Conservation (phyloP, 176 grass and related monocot species). For the Zoysia pacifica region DNA sequence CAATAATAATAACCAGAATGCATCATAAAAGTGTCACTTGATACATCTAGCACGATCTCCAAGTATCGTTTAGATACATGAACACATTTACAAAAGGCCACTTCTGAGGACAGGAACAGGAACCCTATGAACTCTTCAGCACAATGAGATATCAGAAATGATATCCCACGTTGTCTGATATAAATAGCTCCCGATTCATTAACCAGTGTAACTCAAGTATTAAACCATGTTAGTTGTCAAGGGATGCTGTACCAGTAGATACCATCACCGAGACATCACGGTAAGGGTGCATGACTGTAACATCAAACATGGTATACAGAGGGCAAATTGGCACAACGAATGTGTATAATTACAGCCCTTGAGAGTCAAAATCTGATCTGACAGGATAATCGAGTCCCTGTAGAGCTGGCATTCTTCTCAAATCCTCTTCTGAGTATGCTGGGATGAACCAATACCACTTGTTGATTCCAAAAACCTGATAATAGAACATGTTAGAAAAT, state of each 20-base stretch:
- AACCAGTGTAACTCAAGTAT: neutral
- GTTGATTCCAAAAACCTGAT: slow-evolving; percentile 73
- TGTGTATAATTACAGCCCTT: slow-evolving; percentile 11
- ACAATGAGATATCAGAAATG: neutral
- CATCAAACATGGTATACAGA: neutral
- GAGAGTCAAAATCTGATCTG: slow-evolving; percentile 57
- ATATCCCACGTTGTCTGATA: neutral
- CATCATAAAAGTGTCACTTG: too few relatives aligned
- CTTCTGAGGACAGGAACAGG: neutral
- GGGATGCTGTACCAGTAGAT: neutral
- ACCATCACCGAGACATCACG: neutral
- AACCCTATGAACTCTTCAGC: neutral
- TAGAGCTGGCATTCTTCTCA: slow-evolving; percentile 71
- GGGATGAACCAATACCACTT: slow-evolving; percentile 92
- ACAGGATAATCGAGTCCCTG: slow-evolving; percentile 84
- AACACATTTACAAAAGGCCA: slow-evolving; percentile 12
- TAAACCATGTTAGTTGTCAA: slow-evolving; percentile 10
- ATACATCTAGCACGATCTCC: too few relatives aligned
- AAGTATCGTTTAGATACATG: neutral
- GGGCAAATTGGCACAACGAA: neutral
- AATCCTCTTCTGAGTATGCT: slow-evolving; percentile 78
- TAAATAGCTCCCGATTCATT: neutral
- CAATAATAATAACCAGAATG: too few relatives aligned
- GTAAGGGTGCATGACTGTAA: neutral
- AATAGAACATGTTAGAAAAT: slow-evolving; percentile 32